Conservation (phyloP, 73 alveolate genomes). For the Urostyla sp. region DNA sequence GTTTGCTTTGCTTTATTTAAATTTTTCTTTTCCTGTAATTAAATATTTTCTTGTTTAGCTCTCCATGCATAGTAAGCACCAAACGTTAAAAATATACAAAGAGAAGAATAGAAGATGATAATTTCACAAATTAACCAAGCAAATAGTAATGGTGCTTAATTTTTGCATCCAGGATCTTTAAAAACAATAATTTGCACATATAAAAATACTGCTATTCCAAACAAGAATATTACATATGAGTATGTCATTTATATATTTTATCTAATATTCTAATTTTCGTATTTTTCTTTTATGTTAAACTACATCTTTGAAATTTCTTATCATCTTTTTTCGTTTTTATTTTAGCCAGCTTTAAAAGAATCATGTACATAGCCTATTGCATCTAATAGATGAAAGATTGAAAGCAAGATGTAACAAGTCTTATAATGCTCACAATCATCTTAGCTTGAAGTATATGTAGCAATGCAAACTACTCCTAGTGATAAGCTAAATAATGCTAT, state of each 20-base stretch:
- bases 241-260: not conserved
- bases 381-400: constrained; percentile 21
- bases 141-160: constrained; percentile 13
- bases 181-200: not conserved
- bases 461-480: not conserved
- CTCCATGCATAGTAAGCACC: constrained; percentile 47
- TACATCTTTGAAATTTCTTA: too few species aligned
- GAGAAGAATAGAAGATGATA: constrained; percentile 1
- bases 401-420: not conserved
- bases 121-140: constrained; percentile 25
- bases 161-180: not conserved
- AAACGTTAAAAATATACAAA: not conserved
- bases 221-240: not conserved
- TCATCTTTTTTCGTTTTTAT: not conserved
- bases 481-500: constrained; percentile 13
- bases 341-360: constrained; percentile 8
- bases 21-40: too few species aligned
- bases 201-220: constrained; percentile 22
- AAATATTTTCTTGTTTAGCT: not conserved
- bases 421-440: constrained; percentile 26
- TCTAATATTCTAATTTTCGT: constrained; percentile 13
- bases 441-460: not conserved
- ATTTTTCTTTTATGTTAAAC: constrained; percentile 8
- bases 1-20: not conserved
- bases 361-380: constrained; percentile 29